Evolutionary conservation across 139 green algal genomes (phyloP).

Genomic region (Chlorella sp.): DNA sequence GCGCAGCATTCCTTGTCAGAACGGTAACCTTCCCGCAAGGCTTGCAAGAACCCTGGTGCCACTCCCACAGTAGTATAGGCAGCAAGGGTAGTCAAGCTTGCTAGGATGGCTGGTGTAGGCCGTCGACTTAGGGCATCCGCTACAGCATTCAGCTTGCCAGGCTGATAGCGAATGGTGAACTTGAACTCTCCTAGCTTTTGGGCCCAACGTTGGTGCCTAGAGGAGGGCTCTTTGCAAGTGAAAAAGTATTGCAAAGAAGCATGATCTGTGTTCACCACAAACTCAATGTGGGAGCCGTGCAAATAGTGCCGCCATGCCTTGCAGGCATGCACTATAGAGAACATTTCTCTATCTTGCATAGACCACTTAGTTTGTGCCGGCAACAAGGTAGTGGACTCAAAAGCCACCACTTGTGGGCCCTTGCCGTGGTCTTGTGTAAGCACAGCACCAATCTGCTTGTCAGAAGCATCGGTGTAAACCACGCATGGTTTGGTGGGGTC

Average conservation of each 20-base stretch:
- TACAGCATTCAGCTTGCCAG: conserved; percentile 51
- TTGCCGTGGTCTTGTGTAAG: conserved; percentile 25
- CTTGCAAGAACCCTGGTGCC: background rate
- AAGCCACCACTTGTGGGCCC: conserved; percentile 46
- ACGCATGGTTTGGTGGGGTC: background rate
- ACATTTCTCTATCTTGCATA: conserved; percentile 53
- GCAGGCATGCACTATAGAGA: conserved; percentile 46
- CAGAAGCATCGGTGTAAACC: conserved; percentile 48
- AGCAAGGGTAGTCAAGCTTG: background rate
- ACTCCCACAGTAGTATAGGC: background rate
- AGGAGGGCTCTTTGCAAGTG: background rate
- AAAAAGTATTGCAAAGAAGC: conserved; percentile 46
- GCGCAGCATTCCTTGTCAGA: background rate
- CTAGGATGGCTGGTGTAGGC: background rate
- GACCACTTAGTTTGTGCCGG: conserved; percentile 52
- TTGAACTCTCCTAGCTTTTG: conserved; percentile 26
- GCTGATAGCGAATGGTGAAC: conserved; percentile 44
- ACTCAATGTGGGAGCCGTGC: conserved; percentile 36
- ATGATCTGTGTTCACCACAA: conserved; percentile 55
- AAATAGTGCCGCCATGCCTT: conserved; percentile 57
- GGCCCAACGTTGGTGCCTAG: background rate
- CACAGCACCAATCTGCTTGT: conserved; percentile 37
- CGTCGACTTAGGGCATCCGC: conserved; percentile 45
- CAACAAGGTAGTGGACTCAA: conserved; percentile 43
- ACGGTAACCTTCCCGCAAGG: background rate